Evolutionary conservation across 2,329 filamentous ascomycete genomes (phyloP).

Genomic region (Exserohilum turcica): DNA sequence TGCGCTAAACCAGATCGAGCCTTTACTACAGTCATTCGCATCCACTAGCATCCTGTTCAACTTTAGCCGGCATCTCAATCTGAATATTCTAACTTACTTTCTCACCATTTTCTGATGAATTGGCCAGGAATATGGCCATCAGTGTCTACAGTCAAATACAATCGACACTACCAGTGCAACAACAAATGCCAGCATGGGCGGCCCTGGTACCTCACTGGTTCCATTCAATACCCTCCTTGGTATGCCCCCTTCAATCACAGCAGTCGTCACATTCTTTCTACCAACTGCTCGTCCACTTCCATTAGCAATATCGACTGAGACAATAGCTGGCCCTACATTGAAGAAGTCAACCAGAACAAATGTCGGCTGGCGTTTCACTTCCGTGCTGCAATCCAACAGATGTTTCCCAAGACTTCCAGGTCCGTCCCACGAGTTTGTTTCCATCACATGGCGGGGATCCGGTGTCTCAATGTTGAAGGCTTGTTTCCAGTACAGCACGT

Average conservation of each 20-base stretch:
- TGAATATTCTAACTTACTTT: too few species aligned
- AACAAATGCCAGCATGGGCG: neutral
- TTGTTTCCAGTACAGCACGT: constrained; percentile 69
- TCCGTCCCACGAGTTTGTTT: constrained; percentile 67
- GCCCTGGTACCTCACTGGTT: neutral
- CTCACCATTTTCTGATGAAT: too few species aligned
- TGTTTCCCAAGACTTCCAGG: constrained; percentile 56
- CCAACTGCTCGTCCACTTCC: constrained; percentile 54
- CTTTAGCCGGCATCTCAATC: too few species aligned
- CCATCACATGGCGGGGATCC: constrained; percentile 57
- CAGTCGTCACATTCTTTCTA: constrained; percentile 39
- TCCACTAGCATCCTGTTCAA: neutral
- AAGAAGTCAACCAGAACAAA: constrained; percentile 82
- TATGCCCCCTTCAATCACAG: constrained; percentile 6
- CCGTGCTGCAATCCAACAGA: constrained; percentile 47
- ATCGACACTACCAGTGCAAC: neutral
- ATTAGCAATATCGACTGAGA: constrained; percentile 71
- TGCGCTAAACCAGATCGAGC: neutral
- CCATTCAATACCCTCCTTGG: neutral
- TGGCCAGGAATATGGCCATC: too few species aligned
- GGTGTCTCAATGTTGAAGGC: constrained; percentile 39
- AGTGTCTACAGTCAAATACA: neutral
- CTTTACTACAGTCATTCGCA: neutral
- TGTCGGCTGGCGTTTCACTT: constrained; percentile 68
- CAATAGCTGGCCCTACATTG: constrained; percentile 70